Evolutionary conservation across 1,139 yeast genomes (phyloP).

Genomic region (Geotrichum cucujoidarum): DNA sequence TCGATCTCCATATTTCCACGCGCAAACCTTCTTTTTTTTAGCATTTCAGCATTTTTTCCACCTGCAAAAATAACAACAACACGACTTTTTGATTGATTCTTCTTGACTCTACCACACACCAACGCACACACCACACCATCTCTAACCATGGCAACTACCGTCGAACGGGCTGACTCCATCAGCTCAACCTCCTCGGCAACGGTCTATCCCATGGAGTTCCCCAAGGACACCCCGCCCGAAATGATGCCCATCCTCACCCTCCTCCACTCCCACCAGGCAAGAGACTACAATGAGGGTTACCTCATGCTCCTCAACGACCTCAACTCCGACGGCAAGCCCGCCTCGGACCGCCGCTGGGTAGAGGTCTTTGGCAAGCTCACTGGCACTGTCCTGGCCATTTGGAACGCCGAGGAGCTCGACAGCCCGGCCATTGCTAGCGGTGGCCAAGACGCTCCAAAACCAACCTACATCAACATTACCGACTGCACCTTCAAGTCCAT

Average conservation of each 20-base stretch:
- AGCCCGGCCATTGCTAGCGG: constrained; percentile 7
- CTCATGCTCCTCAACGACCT: constrained; percentile 41
- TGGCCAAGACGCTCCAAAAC: constrained; percentile 41
- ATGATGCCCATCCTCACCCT: constrained; percentile 42
- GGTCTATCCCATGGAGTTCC: constrained; percentile 23
- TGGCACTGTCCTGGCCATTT: constrained; percentile 86
- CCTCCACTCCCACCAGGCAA: constrained; percentile 33
- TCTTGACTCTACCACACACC: too few relatives aligned
- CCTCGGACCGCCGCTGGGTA: constrained; percentile 63
- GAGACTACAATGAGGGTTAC: constrained; percentile 48
- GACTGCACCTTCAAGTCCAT: constrained; percentile 82
- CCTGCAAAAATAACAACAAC: too few relatives aligned
- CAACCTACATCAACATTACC: constrained; percentile 82
- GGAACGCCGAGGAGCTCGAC: constrained; percentile 15
- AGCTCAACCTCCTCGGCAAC: constrained; percentile 13
- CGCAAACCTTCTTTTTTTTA: background rate
- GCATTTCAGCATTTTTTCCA: too few relatives aligned
- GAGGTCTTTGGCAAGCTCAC: constrained; percentile 58
- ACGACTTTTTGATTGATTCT: background rate
- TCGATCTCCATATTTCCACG: background rate
- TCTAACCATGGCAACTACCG: background rate
- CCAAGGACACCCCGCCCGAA: constrained; percentile 44
- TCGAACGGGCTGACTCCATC: constrained; percentile 12
- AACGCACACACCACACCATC: background rate
- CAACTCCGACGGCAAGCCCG: constrained; percentile 66